Percentiles rank a stretch among this genome's conserved stretches.
phyloP scores from a whole-genome alignment of 2,329 filamentous ascomycete species.

The Xylariaceae sp. region DNA sequence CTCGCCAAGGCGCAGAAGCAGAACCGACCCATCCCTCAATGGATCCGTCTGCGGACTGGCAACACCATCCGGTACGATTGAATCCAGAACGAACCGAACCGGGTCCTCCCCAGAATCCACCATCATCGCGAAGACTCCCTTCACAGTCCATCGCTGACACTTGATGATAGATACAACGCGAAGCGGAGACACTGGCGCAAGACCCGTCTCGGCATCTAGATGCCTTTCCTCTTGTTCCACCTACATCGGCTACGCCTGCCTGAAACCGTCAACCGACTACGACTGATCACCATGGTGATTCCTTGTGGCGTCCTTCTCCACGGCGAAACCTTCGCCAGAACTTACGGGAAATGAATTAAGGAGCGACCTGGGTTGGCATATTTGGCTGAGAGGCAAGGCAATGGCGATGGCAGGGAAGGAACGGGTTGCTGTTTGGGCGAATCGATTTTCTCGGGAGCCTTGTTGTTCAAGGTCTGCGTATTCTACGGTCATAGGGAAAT shows the following conservation, averaged over 20 bases:
- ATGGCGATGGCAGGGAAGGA: not conserved
- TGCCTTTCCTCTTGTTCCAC: constrained; percentile 39
- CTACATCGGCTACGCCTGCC: constrained; percentile 15
- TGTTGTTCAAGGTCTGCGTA: constrained; percentile 31
- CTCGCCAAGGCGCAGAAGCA: constrained; percentile 99
- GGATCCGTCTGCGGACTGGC: constrained; percentile 95
- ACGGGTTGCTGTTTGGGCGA: constrained; percentile 11
- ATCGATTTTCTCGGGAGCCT: constrained; percentile 22
- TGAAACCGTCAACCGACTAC: constrained; percentile 10
- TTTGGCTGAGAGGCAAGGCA: constrained; percentile 6
- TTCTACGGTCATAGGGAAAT: constrained; percentile 41
- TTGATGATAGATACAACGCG: constrained; percentile 90
- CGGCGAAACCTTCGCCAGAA: constrained; percentile 6
- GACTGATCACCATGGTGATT: constrained; percentile 10
- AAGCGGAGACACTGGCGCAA: constrained; percentile 99
- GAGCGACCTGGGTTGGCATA: constrained; percentile 4
- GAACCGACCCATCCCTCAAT: constrained; percentile 99
- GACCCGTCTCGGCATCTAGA: constrained; percentile 98
- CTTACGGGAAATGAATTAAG: constrained; percentile 1
- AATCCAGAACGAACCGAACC: constrained; percentile 1
- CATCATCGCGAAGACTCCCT: too few species aligned
- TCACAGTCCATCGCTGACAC: too few species aligned
- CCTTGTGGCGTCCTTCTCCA: constrained; percentile 2
- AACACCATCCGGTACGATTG: constrained; percentile 95
- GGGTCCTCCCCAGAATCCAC: too few species aligned